These are phyloP conservation scores for Leptographium radiaticola DNA, from an alignment of 2,329 filamentous ascomycete species.

Conservation along the genomic window DNA sequence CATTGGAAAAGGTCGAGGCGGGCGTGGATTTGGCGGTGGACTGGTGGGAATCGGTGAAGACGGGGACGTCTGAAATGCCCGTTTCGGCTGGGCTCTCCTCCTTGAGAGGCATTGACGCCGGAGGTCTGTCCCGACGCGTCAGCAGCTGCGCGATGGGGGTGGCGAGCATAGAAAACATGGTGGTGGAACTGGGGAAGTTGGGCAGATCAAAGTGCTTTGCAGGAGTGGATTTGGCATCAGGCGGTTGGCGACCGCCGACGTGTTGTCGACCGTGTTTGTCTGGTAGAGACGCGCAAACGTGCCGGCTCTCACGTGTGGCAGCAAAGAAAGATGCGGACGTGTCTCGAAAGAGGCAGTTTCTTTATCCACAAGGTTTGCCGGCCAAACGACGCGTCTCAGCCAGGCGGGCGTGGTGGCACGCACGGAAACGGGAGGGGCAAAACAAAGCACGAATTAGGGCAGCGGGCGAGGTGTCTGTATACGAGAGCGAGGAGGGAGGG, in stretches of 20 bases:
- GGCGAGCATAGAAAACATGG: neutral
- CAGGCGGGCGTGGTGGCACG: neutral
- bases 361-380: neutral
- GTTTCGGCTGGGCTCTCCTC: constrained; percentile 9
- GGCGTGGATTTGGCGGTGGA: constrained; percentile 6
- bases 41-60: constrained; percentile 4
- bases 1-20: constrained; percentile 4
- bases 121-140: constrained; percentile 7
- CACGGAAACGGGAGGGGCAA: neutral
- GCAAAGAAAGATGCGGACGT: too few relatives aligned
- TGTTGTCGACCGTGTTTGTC: too few relatives aligned
- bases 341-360: too few relatives aligned
- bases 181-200: neutral
- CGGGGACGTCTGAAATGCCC: constrained; percentile 7
- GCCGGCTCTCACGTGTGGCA: neutral
- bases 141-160: constrained; percentile 5
- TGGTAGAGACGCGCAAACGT: too few relatives aligned
- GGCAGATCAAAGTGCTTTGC: neutral
- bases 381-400: constrained; percentile 1
- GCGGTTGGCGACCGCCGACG: too few relatives aligned
- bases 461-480: neutral
- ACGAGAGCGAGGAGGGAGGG: neutral
- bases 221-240: too few relatives aligned
- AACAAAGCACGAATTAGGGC: neutral
- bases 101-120: constrained; percentile 6